Conservation (phyloP, 345 rosid genomes). For the Lepidium didymum region DNA sequence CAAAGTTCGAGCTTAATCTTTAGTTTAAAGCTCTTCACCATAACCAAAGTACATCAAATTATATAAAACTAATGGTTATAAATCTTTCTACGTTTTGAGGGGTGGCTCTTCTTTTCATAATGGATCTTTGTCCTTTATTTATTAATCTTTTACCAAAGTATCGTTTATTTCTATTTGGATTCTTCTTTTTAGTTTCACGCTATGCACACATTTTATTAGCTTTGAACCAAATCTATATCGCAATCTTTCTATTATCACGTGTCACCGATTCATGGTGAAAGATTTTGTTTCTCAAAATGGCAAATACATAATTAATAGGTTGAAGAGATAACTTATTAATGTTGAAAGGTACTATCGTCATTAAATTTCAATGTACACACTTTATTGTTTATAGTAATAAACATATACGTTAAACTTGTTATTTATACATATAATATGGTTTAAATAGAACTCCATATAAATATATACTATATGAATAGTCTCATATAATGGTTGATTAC, state of each 20-base stretch:
- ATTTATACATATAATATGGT: neutral
- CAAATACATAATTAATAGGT: neutral
- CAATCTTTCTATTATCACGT: neutral
- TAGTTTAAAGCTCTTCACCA: constrained; percentile 17
- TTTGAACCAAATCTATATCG: neutral
- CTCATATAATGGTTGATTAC: neutral
- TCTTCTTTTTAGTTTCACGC: neutral
- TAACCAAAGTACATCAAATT: constrained; percentile 5
- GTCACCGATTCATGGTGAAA: neutral
- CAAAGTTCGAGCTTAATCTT: constrained; percentile 19
- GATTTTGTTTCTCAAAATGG: neutral
- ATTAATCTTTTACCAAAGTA: neutral
- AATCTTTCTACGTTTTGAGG: constrained; percentile 18
- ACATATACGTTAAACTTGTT: neutral
- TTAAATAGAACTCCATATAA: neutral
- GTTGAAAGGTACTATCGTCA: neutral
- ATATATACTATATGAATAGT: neutral
- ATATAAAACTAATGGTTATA: constrained; percentile 8
- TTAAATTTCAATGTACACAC: neutral
- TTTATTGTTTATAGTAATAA: neutral
- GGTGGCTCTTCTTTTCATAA: constrained; percentile 5
- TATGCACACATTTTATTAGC: neutral
- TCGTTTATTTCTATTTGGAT: constrained; percentile 7
- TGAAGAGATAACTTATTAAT: neutral
- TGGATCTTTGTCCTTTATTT: constrained; percentile 8